phyloP scores from a whole-genome alignment of 164 flowering plant species.

The Saururus chinensis region DNA sequence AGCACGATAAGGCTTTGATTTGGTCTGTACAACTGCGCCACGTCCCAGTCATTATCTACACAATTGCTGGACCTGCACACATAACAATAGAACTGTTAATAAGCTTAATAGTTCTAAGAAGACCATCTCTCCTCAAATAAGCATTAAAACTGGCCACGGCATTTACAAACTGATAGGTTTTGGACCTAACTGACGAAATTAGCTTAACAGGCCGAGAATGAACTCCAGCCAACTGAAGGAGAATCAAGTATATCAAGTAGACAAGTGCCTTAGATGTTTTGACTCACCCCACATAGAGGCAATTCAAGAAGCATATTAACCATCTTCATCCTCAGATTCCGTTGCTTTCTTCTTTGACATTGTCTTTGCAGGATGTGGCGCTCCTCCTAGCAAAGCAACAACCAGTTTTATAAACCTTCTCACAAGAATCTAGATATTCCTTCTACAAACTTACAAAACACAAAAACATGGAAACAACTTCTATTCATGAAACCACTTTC shows the following conservation, averaged over 20 bases:
- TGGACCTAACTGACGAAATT: too few species aligned
- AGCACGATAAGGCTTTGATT: background rate
- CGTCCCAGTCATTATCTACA: background rate
- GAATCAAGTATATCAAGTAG: too few species aligned
- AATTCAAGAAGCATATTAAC: slow-evolving; percentile 6
- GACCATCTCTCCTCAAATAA: background rate
- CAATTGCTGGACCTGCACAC: background rate
- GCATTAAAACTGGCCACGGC: too few species aligned
- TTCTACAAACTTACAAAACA: background rate
- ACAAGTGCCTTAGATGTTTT: too few species aligned
- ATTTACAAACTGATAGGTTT: too few species aligned
- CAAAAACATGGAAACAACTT: background rate
- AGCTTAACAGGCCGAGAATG: too few species aligned
- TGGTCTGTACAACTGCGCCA: background rate
- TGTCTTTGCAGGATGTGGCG: slow-evolving; percentile 7
- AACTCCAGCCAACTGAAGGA: too few species aligned
- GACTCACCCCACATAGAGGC: background rate
- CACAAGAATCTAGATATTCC: background rate
- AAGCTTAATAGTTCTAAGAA: background rate
- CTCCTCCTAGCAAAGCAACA: slow-evolving; percentile 5
- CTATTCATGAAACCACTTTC: background rate
- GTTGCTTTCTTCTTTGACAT: slow-evolving; percentile 5
- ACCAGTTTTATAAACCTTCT: background rate
- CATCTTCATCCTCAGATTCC: slow-evolving; percentile 22
- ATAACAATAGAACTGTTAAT: background rate